Conservation (phyloP, 2,329 filamentous ascomycete species). For the Calonectria leucothoes region DNA sequence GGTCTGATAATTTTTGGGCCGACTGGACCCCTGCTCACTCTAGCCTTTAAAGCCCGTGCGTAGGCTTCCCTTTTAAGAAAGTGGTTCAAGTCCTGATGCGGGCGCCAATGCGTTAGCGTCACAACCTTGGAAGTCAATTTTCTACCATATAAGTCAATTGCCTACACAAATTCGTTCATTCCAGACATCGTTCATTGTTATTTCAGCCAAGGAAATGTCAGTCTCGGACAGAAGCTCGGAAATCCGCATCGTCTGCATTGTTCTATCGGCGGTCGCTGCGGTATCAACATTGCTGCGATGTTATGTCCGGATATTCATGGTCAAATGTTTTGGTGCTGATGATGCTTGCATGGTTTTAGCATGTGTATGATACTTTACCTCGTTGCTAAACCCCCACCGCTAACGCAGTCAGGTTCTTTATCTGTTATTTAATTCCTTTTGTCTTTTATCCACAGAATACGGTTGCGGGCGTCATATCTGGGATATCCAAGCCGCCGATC, state of each 20-base stretch:
- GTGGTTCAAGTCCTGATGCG: neutral
- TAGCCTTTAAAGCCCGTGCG: neutral
- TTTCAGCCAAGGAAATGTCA: neutral
- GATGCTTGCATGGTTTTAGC: neutral
- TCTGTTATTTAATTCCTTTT: neutral
- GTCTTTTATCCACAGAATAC: neutral
- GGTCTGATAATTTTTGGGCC: neutral
- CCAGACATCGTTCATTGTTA: neutral
- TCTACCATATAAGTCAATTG: neutral
- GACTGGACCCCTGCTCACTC: neutral
- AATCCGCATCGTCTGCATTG: neutral
- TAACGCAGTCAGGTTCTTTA: neutral
- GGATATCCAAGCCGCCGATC: neutral
- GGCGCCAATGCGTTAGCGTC: neutral
- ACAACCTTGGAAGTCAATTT: too few species aligned
- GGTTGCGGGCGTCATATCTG: neutral
- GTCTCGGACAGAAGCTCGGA: neutral
- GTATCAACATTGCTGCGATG: neutral
- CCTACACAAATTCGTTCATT: neutral
- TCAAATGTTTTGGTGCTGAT: neutral
- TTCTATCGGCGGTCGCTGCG: neutral
- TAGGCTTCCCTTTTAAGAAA: neutral
- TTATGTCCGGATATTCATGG: neutral
- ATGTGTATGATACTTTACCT: neutral
- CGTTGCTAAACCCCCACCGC: too few species aligned